A percentile compares a stretch with the other conserved stretches of the same genome.
phyloP scores from a whole-genome alignment of 2,329 filamentous ascomycete genomes.

The Diaporthe citri region DNA sequence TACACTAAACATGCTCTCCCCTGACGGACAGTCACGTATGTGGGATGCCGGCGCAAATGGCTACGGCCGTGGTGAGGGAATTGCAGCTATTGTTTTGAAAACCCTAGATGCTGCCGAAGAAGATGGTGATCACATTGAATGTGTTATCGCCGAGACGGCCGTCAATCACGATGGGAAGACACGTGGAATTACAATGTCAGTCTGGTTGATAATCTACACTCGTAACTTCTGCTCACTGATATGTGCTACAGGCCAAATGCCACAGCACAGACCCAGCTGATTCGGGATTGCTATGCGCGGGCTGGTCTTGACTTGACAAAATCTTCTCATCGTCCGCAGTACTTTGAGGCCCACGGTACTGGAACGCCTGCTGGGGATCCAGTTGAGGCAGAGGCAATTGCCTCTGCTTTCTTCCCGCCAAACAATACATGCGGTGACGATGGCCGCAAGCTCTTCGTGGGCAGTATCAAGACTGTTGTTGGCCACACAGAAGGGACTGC shows the following conservation, averaged over 20 bases:
- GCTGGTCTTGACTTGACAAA: slow-evolving; percentile 51
- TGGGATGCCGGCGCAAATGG: slow-evolving; percentile 65
- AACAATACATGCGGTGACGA: too few relatives aligned
- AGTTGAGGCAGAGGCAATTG: slow-evolving; percentile 51
- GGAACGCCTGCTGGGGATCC: slow-evolving; percentile 43
- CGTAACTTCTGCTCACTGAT: too few relatives aligned
- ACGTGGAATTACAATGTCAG: slow-evolving; percentile 64
- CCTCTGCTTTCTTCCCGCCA: slow-evolving; percentile 46
- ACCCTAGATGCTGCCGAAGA: slow-evolving; percentile 57
- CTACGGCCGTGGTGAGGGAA: slow-evolving; percentile 63
- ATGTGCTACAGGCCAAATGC: too few relatives aligned
- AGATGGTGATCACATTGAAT: slow-evolving; percentile 57
- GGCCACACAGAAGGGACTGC: too few relatives aligned
- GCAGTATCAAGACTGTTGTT: too few relatives aligned
- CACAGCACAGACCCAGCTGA: slow-evolving; percentile 60
- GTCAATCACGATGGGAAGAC: slow-evolving; percentile 51
- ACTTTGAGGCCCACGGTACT: slow-evolving; percentile 55
- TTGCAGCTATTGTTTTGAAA: slow-evolving; percentile 61
- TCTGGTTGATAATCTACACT: too few relatives aligned
- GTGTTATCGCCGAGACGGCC: slow-evolving; percentile 56
- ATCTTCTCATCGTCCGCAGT: slow-evolving; percentile 50
- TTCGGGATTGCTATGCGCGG: slow-evolving; percentile 53
- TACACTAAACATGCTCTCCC: slow-evolving; percentile 54
- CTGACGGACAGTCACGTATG: slow-evolving; percentile 53
- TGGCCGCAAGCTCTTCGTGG: too few relatives aligned